Conservation (phyloP, 2,329 filamentous ascomycete genomes). For the Stromatinia cepivora region DNA sequence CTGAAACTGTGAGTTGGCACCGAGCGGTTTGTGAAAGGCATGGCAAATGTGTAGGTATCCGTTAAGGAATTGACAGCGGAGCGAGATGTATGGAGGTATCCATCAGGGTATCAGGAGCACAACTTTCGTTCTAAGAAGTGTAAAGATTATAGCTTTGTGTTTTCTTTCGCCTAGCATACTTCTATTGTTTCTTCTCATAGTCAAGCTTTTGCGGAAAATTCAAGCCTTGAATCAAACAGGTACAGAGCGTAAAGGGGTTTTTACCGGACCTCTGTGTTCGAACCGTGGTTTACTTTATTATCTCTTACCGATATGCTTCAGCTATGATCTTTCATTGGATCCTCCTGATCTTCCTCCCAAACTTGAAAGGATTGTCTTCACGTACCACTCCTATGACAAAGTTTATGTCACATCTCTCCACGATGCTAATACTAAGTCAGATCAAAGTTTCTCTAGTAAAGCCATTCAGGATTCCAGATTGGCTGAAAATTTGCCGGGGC, state of each 20-base stretch:
- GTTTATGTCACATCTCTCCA: no score
- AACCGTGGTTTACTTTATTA: background rate
- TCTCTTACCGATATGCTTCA: background rate
- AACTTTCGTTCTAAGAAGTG: background rate
- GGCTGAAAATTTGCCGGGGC: background rate
- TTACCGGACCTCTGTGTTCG: background rate
- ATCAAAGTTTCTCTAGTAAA: background rate
- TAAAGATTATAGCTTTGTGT: background rate
- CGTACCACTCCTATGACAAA: background rate
- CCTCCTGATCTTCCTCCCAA: background rate
- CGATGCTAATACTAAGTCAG: background rate
- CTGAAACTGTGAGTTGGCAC: conserved; percentile 11
- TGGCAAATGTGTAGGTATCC: conserved; percentile 15
- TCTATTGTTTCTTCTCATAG: background rate
- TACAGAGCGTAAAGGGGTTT: background rate
- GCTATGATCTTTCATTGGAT: background rate
- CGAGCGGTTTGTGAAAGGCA: conserved; percentile 5
- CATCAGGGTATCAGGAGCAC: background rate
- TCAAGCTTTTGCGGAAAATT: background rate
- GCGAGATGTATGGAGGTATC: background rate
- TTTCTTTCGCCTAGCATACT: background rate
- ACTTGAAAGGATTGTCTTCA: background rate
- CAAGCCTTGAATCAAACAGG: background rate
- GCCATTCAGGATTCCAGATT: no score
- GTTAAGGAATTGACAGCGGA: conserved; percentile 11